Base-by-base conservation (phyloP, 140 eudicot species). In the Bidens hawaiensis region DNA sequence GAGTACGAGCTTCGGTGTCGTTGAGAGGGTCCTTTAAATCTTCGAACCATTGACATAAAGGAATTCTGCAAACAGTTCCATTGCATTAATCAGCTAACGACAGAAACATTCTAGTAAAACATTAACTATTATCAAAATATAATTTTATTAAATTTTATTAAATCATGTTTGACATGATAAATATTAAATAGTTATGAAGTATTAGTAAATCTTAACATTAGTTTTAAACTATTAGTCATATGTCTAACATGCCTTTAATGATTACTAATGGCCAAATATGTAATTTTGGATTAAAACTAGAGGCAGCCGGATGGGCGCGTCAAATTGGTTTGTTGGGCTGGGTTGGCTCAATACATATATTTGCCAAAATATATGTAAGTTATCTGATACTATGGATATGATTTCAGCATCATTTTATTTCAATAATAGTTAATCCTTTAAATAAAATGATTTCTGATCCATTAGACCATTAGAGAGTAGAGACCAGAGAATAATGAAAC, bases 1-100 rank as follows among this genome's bases (percentile, higher is more conserved):
- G 97, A 90, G 80, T 90, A 86, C 4, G 94, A 83, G 81, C 85
- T 90, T 22, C 94, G 62, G 80, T 81, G 74, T 23, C 79, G 68
- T 67, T 81, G 64, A 69, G 83, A 81, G 52, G 94, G 97, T 47
- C 97, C 94, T 67, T 79, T 83, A 72, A 77, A 79, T 82, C 81
- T 72, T 67, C 82, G 79, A 52, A 86, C 65, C 51, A 81, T 41
- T 36, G 95, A 78, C 79, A 38, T 73, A 46, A 12, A 83, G 42
- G 33, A 67, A 68, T 74, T 79, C 94, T 90, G 95, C 77, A 75
- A 70, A 74, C 13, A 36, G 11, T 36, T 36, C 43, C 54, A 18
- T 48, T 19, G 54, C 26, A 10, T 8, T 36, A 36, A 36, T 36
- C 43, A 10, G 43, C 43, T 36, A 36, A 36, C 10, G 12, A 36